phyloP scores from a whole-genome alignment of 257 asterid genomes.

The Paraleonurus japonicus region DNA sequence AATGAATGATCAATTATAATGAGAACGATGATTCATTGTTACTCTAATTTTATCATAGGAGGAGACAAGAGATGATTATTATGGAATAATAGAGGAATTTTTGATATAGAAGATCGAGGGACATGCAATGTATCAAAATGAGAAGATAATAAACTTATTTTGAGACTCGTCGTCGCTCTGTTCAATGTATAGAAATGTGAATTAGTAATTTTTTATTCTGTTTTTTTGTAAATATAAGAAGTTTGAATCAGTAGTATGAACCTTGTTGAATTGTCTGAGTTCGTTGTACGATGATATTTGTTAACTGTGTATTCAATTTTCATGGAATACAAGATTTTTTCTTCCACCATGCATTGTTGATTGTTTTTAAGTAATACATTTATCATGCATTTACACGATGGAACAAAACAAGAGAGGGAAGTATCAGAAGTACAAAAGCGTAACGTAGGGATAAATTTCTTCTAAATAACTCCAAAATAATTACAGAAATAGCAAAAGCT shows the following conservation, averaged over 20 bases:
- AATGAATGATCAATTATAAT: too few relatives aligned
- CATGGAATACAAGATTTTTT: background rate
- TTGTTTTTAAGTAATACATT: background rate
- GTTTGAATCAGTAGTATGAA: background rate
- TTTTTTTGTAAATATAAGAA: conserved; percentile 15
- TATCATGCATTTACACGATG: background rate
- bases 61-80: too few relatives aligned
- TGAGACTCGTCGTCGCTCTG: too few relatives aligned
- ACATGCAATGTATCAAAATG: too few relatives aligned
- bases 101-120: too few relatives aligned
- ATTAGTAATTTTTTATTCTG: background rate
- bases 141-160: too few relatives aligned
- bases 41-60: too few relatives aligned
- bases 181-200: too few relatives aligned
- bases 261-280: background rate
- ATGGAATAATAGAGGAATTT: too few relatives aligned
- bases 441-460: background rate
- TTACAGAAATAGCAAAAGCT: background rate
- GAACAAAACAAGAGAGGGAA: background rate
- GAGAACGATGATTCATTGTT: too few relatives aligned
- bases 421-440: background rate
- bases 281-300: too few relatives aligned
- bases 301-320: too few relatives aligned
- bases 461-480: background rate
- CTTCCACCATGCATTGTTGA: background rate